Evolutionary conservation across 106 monocot species (phyloP).

Genomic region (Xerophyta viscosa): DNA sequence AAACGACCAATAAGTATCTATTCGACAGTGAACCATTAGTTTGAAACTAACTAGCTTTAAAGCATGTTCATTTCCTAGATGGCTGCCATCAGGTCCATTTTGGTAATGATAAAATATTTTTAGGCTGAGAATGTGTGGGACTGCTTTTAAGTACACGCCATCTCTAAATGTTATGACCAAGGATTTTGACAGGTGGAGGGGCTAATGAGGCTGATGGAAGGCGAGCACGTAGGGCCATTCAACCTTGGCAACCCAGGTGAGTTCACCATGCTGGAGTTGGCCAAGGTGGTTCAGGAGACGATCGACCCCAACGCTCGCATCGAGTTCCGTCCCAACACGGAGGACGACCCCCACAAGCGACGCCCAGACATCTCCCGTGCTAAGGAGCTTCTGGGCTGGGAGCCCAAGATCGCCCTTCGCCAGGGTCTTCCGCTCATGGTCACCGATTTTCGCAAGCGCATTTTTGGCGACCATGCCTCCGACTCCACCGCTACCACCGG

Average conservation of each 20-base stretch:
- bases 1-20: too few relatives aligned
- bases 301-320: slow-evolving; percentile 71
- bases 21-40: too few relatives aligned
- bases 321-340: slow-evolving; percentile 66
- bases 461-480: slow-evolving; percentile 45
- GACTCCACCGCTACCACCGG: background rate
- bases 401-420: slow-evolving; percentile 55
- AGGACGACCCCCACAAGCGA: slow-evolving; percentile 84
- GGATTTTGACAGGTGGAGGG: slow-evolving; percentile 42
- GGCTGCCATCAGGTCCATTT: too few relatives aligned
- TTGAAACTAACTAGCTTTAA: too few relatives aligned
- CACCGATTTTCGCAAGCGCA: slow-evolving; percentile 64
- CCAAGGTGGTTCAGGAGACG: slow-evolving; percentile 76
- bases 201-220: slow-evolving; percentile 76
- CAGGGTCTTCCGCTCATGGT: slow-evolving; percentile 85
- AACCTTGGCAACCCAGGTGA: slow-evolving; percentile 96
- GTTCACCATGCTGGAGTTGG: slow-evolving; percentile 97
- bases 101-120: too few relatives aligned
- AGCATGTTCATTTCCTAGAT: too few relatives aligned
- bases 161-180: too few relatives aligned
- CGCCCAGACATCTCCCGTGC: slow-evolving; percentile 78
- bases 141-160: too few relatives aligned
- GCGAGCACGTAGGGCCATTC: slow-evolving; percentile 87
- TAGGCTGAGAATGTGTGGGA: too few relatives aligned
- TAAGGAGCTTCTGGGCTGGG: slow-evolving; percentile 70